phyloP scores from a whole-genome alignment of 768 basidiomycete genomes.

The Trametes meyenii region DNA sequence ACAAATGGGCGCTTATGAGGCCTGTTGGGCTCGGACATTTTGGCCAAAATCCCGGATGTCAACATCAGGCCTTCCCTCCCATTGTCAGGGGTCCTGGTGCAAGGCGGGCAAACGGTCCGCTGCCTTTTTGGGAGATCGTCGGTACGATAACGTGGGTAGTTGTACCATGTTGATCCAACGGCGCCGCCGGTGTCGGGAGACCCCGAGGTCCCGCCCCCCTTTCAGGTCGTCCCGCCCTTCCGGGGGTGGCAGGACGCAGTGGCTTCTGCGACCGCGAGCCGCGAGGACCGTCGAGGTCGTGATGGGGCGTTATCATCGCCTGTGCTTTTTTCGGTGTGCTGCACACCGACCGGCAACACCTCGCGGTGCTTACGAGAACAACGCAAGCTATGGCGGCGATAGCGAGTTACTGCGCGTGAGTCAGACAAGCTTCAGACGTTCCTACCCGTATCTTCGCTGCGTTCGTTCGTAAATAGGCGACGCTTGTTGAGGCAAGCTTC shows the following conservation, averaged over 20 bases:
- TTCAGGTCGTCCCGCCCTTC: slow-evolving; percentile 16
- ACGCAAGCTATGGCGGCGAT: slow-evolving; percentile 1
- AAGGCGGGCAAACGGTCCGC: slow-evolving; percentile 20
- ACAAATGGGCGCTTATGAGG: no score
- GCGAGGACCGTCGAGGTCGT: background rate
- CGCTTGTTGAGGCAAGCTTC: background rate
- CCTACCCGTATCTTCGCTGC: background rate
- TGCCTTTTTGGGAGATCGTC: slow-evolving; percentile 19
- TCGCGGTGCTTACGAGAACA: background rate
- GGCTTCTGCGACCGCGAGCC: background rate
- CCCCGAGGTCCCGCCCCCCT: background rate
- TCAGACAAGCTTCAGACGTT: background rate
- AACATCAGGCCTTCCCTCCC: no score
- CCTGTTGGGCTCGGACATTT: no score
- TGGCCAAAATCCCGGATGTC: no score
- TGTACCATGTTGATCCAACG: slow-evolving; percentile 9
- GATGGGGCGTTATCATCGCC: background rate
- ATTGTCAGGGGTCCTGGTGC: no score
- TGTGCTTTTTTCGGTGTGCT: background rate
- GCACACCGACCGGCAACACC: background rate
- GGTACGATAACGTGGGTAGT: slow-evolving; percentile 12
- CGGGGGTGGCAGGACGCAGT: slow-evolving; percentile 1
- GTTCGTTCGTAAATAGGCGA: background rate
- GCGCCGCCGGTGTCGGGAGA: background rate
- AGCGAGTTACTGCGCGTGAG: background rate